phyloP scores from a whole-genome alignment of 2,329 filamentous ascomycete species.

The Raffaelea arxii region DNA sequence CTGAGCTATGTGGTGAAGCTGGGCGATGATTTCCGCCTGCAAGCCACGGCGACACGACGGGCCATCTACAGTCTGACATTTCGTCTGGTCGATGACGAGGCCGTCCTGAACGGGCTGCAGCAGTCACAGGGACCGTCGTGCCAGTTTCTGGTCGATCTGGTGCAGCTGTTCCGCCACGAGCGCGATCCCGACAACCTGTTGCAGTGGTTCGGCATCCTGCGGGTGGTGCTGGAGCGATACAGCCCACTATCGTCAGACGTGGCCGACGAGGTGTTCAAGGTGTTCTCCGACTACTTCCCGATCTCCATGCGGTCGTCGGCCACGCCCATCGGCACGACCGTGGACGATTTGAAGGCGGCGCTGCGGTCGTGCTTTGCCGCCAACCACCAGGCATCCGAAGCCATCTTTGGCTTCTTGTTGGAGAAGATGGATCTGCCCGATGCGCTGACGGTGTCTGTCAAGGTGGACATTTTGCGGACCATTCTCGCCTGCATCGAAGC shows the following conservation, averaged over 20 bases:
- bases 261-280: conserved; percentile 39
- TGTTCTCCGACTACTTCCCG: conserved; percentile 51
- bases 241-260: conserved; percentile 30
- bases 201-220: conserved; percentile 44
- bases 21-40: conserved; percentile 47
- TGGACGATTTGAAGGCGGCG: conserved; percentile 44
- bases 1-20: conserved; percentile 39
- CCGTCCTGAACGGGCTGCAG: conserved; percentile 24
- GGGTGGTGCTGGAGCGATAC: conserved; percentile 34
- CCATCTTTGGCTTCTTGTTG: conserved; percentile 43
- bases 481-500: conserved; percentile 41
- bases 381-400: conserved; percentile 32
- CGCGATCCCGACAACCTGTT: conserved; percentile 48
- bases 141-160: conserved; percentile 37
- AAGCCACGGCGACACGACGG: conserved; percentile 39
- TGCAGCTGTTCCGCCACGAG: conserved; percentile 43
- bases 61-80: conserved; percentile 41
- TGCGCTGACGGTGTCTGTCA: conserved; percentile 47
- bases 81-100: conserved; percentile 29
- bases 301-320: conserved; percentile 46
- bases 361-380: conserved; percentile 45
- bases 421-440: conserved; percentile 50
- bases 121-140: conserved; percentile 30
- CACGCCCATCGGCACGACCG: conserved; percentile 39
- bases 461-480: conserved; percentile 48